Percentiles rank a stretch among this genome's conserved stretches.
Evolutionary conservation across 805 yeast genomes (phyloP).

Genomic region (Cyberlindnera sargentensis): DNA sequence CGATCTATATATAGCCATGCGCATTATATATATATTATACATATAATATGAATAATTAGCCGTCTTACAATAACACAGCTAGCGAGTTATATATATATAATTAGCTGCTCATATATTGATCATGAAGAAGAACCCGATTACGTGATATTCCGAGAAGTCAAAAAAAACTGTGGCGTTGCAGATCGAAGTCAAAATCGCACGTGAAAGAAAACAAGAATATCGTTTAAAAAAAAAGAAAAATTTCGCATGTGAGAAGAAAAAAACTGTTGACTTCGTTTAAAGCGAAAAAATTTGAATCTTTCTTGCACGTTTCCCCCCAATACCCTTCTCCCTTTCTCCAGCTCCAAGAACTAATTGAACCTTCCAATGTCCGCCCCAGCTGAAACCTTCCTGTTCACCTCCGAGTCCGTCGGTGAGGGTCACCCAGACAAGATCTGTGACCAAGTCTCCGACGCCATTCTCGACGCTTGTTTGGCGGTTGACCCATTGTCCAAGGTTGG

Average conservation of each 20-base stretch:
- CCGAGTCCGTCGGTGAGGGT: slow-evolving; percentile 92
- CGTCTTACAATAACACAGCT: background rate
- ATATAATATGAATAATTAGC: too few relatives aligned
- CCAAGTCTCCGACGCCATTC: slow-evolving; percentile 96
- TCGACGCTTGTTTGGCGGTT: slow-evolving; percentile 92
- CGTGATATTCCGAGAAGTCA: background rate
- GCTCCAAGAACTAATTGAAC: background rate
- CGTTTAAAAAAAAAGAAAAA: background rate
- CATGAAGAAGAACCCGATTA: background rate
- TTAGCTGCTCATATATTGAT: background rate
- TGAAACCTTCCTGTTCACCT: slow-evolving; percentile 59
- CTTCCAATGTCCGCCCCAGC: slow-evolving; percentile 16
- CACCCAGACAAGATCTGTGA: slow-evolving; percentile 97
- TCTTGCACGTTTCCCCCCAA: background rate
- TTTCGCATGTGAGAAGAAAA: background rate
- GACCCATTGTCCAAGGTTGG: slow-evolving; percentile 99
- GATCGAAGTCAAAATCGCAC: background rate
- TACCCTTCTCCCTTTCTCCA: background rate
- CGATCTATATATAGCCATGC: too few relatives aligned
- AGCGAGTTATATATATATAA: background rate
- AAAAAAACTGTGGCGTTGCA: background rate
- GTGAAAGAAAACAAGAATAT: background rate
- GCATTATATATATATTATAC: too few relatives aligned
- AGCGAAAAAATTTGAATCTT: background rate
- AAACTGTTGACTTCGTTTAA: too few relatives aligned